These are phyloP conservation scores for Coprinellus aureogranulatus DNA, from an alignment of 768 basidiomycete species.

Conservation along the genomic window DNA sequence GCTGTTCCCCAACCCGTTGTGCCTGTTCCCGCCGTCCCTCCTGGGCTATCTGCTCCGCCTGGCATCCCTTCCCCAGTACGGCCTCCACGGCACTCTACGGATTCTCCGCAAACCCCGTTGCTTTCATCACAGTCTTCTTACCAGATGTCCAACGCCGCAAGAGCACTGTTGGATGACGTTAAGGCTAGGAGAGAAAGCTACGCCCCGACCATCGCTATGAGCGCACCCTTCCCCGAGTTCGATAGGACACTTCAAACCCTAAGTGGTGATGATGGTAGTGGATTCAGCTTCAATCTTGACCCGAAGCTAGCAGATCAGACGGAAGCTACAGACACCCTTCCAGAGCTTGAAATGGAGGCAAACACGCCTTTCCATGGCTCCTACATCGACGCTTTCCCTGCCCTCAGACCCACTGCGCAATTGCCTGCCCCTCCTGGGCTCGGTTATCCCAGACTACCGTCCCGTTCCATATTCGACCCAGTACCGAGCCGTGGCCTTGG, in stretches of 20 bases:
- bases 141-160: slow-evolving; percentile 84
- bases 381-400: slow-evolving; percentile 71
- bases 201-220: slow-evolving; percentile 37
- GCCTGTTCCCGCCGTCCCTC: slow-evolving; percentile 41
- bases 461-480: slow-evolving; percentile 58
- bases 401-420: slow-evolving; percentile 44
- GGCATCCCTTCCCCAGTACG: slow-evolving; percentile 61
- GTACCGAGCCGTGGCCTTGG: slow-evolving; percentile 1
- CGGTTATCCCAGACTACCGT: slow-evolving; percentile 44
- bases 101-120: slow-evolving; percentile 50
- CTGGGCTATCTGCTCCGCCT: slow-evolving; percentile 56
- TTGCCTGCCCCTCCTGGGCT: slow-evolving; percentile 52
- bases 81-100: slow-evolving; percentile 46
- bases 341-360: slow-evolving; percentile 52
- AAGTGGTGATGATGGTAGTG: slow-evolving; percentile 59
- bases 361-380: slow-evolving; percentile 60
- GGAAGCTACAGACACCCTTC: slow-evolving; percentile 37
- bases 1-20: slow-evolving; percentile 29
- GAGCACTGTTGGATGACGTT: slow-evolving; percentile 81
- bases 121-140: slow-evolving; percentile 63
- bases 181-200: slow-evolving; percentile 68
- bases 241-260: slow-evolving; percentile 79
- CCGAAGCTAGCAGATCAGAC: slow-evolving; percentile 63
- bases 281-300: slow-evolving; percentile 87
- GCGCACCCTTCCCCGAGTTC: slow-evolving; percentile 79